These are phyloP conservation scores for Anthracocystis panici-leucophaei DNA, from an alignment of 1,284 basidiomycete species.

Conservation along the genomic window DNA sequence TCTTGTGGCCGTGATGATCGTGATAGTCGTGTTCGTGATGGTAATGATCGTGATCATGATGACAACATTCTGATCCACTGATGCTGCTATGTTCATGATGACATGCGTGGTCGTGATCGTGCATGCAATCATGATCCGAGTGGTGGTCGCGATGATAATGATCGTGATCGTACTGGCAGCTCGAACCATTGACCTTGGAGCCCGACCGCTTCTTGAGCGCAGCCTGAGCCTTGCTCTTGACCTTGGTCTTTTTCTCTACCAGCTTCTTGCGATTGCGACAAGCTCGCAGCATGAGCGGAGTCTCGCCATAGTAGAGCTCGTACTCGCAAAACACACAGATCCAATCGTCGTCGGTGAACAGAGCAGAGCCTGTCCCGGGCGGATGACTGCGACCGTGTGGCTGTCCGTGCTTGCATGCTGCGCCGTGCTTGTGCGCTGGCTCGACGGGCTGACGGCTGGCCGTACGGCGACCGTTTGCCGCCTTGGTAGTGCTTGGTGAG, in stretches of 20 bases:
- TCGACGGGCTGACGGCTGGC: conserved; percentile 61
- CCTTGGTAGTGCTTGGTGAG: conserved; percentile 7
- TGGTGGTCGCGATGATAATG: conserved; percentile 19
- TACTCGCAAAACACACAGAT: conserved; percentile 70
- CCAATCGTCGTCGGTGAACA: conserved; percentile 59
- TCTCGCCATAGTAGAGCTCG: conserved; percentile 69
- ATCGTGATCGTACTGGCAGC: conserved; percentile 17
- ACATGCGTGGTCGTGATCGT: conserved; percentile 16
- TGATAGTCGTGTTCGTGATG: conserved; percentile 1
- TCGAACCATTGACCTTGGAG: neutral
- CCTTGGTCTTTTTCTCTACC: conserved; percentile 62
- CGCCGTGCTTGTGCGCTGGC: conserved; percentile 45
- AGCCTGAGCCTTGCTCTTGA: conserved; percentile 54
- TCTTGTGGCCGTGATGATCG: neutral
- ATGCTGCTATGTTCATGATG: conserved; percentile 22
- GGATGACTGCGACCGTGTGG: conserved; percentile 7
- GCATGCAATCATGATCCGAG: conserved; percentile 4
- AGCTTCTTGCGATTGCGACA: conserved; percentile 66
- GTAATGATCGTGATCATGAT: conserved; percentile 19
- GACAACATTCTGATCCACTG: conserved; percentile 9
- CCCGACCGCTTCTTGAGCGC: conserved; percentile 25
- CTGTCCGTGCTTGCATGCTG: conserved; percentile 26
- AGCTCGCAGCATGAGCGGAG: conserved; percentile 56
- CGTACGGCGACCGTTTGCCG: conserved; percentile 11
- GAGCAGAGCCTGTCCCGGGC: conserved; percentile 31